Percentiles rank a stretch among this genome's conserved stretches.
Evolutionary conservation across 345 rosid species (phyloP).

Genomic region (Brassica cretica): DNA sequence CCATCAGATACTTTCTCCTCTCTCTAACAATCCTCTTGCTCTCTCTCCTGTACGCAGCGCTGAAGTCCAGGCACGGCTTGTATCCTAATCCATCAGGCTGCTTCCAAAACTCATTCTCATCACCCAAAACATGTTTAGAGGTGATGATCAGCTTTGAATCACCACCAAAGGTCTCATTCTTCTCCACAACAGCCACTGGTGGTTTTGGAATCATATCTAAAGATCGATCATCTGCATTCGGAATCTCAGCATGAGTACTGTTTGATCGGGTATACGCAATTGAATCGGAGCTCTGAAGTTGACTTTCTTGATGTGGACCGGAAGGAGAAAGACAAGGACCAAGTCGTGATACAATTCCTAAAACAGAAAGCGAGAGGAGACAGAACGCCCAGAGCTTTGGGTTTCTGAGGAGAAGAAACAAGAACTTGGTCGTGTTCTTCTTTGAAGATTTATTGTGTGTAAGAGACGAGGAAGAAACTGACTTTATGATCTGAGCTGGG

Average conservation of each 20-base stretch:
- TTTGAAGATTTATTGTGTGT: slow-evolving; percentile 43
- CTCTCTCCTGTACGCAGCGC: slow-evolving; percentile 51
- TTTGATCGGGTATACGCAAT: slow-evolving; percentile 25
- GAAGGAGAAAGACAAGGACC: slow-evolving; percentile 51
- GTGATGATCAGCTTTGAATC: not conserved
- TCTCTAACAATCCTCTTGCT: slow-evolving; percentile 45
- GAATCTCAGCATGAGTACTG: slow-evolving; percentile 15
- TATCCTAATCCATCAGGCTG: slow-evolving; percentile 96
- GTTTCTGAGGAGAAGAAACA: slow-evolving; percentile 28
- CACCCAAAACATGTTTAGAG: slow-evolving; percentile 16
- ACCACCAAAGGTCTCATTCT: slow-evolving; percentile 30
- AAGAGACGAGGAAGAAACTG: slow-evolving; percentile 60
- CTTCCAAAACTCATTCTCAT: slow-evolving; percentile 71
- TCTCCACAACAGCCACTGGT: slow-evolving; percentile 11
- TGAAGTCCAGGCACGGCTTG: slow-evolving; percentile 71
- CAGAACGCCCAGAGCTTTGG: slow-evolving; percentile 57
- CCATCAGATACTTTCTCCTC: slow-evolving; percentile 71
- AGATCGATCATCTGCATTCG: slow-evolving; percentile 18
- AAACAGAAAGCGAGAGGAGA: slow-evolving; percentile 58
- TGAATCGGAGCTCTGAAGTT: slow-evolving; percentile 32
- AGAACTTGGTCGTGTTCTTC: slow-evolving; percentile 33
- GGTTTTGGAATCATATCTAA: slow-evolving; percentile 17
- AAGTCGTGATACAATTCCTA: slow-evolving; percentile 47
- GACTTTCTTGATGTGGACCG: slow-evolving; percentile 34
- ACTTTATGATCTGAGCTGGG: slow-evolving; percentile 56